Percentiles rank a stretch among this genome's conserved stretches.
Conservation (phyloP, 1,284 basidiomycete genomes). For the Sporisorium iseilematis-ciliati region DNA sequence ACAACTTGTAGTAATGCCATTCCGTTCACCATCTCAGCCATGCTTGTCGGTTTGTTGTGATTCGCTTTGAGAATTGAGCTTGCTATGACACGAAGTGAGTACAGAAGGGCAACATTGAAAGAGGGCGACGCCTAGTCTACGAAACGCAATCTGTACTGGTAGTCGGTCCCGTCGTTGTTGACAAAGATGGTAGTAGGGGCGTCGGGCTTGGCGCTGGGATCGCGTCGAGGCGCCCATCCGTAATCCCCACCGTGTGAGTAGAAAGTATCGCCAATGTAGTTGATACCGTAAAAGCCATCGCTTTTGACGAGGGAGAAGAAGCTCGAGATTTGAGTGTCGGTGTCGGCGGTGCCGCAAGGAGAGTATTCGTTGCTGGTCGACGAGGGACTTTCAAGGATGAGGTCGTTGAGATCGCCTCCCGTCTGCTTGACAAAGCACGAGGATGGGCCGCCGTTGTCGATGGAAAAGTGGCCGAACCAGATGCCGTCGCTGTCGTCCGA, state of each 20-base stretch:
- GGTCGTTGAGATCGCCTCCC: constrained; percentile 4
- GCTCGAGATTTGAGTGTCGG: neutral
- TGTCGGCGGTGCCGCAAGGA: constrained; percentile 1
- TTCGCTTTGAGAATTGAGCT: too few species aligned
- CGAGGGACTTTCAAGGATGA: neutral
- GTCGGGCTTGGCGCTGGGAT: neutral
- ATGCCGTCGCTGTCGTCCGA: constrained; percentile 8
- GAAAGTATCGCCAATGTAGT: constrained; percentile 16
- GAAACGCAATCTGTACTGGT: constrained; percentile 17
- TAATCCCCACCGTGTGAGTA: too few species aligned
- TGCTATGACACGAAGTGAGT: too few species aligned
- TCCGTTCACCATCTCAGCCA: too few species aligned
- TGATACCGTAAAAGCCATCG: constrained; percentile 6
- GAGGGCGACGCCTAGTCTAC: too few species aligned
- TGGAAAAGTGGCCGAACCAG: neutral
- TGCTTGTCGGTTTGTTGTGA: too few species aligned
- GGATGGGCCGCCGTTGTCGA: too few species aligned
- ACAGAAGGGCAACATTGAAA: too few species aligned
- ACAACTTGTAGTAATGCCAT: neutral
- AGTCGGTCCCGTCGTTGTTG: neutral
- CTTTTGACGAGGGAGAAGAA: constrained; percentile 10
- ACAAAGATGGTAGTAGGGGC: neutral
- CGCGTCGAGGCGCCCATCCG: too few species aligned
- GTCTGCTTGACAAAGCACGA: too few species aligned
- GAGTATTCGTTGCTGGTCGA: too few species aligned